A percentile compares a stretch with the other conserved stretches of the same genome.
These are phyloP conservation scores for Debaryomyces psychrophilus DNA, from an alignment of 1,139 yeast species.

Conservation along the genomic window DNA sequence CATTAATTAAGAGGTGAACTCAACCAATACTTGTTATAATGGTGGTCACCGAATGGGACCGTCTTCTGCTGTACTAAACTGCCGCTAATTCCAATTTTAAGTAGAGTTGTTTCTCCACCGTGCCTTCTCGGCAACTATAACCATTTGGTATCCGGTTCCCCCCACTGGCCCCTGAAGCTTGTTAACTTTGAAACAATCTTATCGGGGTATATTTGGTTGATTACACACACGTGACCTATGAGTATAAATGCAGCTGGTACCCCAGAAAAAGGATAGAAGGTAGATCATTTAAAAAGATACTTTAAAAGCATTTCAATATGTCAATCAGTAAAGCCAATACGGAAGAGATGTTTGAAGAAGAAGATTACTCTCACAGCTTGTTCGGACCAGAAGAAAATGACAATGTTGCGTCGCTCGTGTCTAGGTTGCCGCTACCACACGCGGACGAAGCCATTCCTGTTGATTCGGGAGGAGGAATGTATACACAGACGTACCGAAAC, in stretches of 20 bases:
- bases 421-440: neutral
- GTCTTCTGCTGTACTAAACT: no score
- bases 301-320: neutral
- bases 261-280: slow-evolving; percentile 15
- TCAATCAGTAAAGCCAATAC: neutral
- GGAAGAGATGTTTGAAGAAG: neutral
- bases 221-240: neutral
- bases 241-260: neutral
- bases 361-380: slow-evolving; percentile 2
- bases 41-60: no score
- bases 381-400: slow-evolving; percentile 7
- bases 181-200: neutral
- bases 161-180: neutral
- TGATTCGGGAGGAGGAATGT: neutral
- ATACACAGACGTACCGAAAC: slow-evolving; percentile 1
- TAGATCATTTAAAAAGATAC: slow-evolving; percentile 30
- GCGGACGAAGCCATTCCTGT: slow-evolving; percentile 4
- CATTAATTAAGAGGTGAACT: no score
- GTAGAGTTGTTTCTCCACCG: neutral
- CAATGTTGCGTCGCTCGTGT: slow-evolving; percentile 3
- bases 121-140: neutral
- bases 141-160: neutral
- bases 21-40: no score
- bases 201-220: neutral
- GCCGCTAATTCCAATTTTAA: no score